A percentile compares a stretch with the other conserved stretches of the same genome.
Conservation (phyloP, 352 stramenopile genomes). For the Globisporangium canariense region DNA sequence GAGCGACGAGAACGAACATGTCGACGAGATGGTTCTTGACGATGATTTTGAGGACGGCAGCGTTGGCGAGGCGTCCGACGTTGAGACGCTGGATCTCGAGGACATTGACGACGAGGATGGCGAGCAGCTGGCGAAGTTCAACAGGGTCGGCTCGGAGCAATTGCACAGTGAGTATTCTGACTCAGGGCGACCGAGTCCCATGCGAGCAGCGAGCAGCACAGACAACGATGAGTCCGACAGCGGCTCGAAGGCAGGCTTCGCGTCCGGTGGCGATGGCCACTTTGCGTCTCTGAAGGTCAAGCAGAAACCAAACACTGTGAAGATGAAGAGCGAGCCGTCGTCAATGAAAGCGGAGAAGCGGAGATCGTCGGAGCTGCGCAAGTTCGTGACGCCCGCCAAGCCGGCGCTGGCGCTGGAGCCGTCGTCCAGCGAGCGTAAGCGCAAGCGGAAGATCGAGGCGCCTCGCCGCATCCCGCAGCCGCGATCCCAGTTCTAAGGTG, state of each 20-base stretch:
- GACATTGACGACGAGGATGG: slow-evolving; percentile 22
- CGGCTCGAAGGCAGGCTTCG: slow-evolving; percentile 7
- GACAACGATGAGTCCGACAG: slow-evolving; percentile 20
- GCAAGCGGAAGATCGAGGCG: slow-evolving; percentile 45
- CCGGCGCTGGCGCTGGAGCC: slow-evolving; percentile 12
- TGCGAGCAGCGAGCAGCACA: slow-evolving; percentile 6
- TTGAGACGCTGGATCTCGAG: slow-evolving; percentile 13
- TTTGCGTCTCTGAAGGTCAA: not conserved
- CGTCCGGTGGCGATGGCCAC: not conserved
- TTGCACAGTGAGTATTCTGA: not conserved
- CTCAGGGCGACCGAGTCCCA: not conserved
- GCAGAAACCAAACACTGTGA: not conserved
- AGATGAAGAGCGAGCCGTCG: slow-evolving; percentile 13
- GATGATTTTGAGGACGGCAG: slow-evolving; percentile 9
- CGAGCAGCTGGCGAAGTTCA: slow-evolving; percentile 7
- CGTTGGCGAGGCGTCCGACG: slow-evolving; percentile 9
- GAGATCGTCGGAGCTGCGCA: slow-evolving; percentile 17
- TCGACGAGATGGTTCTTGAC: slow-evolving; percentile 19
- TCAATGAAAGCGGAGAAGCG: slow-evolving; percentile 10
- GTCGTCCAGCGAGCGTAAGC: slow-evolving; percentile 38
- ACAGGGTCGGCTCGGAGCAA: not conserved
- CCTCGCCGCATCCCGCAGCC: slow-evolving; percentile 51
- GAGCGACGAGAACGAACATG: slow-evolving; percentile 31
- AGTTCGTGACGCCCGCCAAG: slow-evolving; percentile 12
- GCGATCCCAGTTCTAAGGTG: not conserved